phyloP scores from a whole-genome alignment of 345 rosid genomes.

The Citrus hindsii region DNA sequence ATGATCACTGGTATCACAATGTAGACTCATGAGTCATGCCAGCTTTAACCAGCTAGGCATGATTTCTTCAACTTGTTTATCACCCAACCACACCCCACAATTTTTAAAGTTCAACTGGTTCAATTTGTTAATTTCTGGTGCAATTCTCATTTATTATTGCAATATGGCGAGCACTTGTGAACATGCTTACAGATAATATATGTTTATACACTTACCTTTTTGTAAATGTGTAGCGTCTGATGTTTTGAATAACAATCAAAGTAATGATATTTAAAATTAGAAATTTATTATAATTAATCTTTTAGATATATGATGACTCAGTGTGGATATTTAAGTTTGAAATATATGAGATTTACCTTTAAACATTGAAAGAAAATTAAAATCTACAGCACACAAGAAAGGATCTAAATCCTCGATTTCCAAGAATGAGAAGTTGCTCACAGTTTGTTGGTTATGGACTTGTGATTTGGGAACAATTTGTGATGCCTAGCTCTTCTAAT shows the following conservation, averaged over 20 bases:
- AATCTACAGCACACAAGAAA: too few relatives aligned
- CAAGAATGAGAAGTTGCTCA: too few relatives aligned
- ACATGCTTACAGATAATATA: neutral
- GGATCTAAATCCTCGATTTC: too few relatives aligned
- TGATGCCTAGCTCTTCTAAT: neutral
- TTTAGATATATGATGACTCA: too few relatives aligned
- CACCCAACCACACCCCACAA: neutral
- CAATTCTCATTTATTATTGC: neutral
- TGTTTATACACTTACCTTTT: neutral
- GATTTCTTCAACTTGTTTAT: neutral
- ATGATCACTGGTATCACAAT: neutral
- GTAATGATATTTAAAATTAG: too few relatives aligned
- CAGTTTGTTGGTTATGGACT: too few relatives aligned
- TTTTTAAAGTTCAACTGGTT: neutral
- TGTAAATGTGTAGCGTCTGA: neutral
- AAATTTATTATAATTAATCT: too few relatives aligned
- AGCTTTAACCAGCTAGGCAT: neutral
- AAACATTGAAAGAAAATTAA: too few relatives aligned
- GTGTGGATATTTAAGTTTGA: too few relatives aligned
- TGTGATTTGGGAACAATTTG: neutral
- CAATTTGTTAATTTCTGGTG: neutral
- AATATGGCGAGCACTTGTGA: too few relatives aligned
- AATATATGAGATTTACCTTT: too few relatives aligned
- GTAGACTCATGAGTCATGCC: neutral
- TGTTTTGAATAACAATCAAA: neutral